Base-by-base conservation (phyloP, 2,329 filamentous ascomycete genomes). In the Ceratocystis colombiana region DNA sequence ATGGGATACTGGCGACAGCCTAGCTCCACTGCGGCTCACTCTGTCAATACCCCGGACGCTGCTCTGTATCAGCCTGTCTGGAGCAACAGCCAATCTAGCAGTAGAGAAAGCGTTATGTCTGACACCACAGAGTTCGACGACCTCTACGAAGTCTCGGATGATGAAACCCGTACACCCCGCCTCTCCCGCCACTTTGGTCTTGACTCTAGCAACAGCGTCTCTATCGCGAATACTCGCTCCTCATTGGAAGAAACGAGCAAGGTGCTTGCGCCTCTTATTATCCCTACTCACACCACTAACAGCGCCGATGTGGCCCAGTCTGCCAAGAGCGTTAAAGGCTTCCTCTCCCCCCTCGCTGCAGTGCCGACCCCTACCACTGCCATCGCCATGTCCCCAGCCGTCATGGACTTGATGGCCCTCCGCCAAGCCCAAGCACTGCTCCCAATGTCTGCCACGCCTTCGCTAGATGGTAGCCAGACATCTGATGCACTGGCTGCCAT, bases 401-500 rank as follows among this genome's bases (percentile, higher is more conserved):
- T 88, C 66, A 80, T 93, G 70, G 85, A 85, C 10, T 86, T 89
- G 72, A 84, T 96, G 74, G 82, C 81, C 63, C 75, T 79, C 68
- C 82, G 84, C 70, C 83, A 84, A 68, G 73, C 84, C 33, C 81
- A 86, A 25, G 82, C 84, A 61, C 80, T 93, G 2, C 90, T 90
- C 1, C 86, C 84, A 45, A 82, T 85, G 37, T 92, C 90, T 66
- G 88, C 89, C 5, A 88, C 92, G 3, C 93, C 93, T 2, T 96
- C 93, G 3, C 80, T 96, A 2, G 92, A 96, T 76, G 92, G 91
- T 25, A 96, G 90, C 75, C 77, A 94, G 71, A 88, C 86, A 7
- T 96, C 92, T 1, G 92, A 96, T 73, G 91, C 96, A 73, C 82
- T 95, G 75, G 89, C 90, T 1, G 83, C 82, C 64, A 82, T 91